Percentiles rank a stretch among this genome's conserved stretches.
Conservation (phyloP, 371 early-diverging fungal genomes). For the Saksenaea oblongispora region DNA sequence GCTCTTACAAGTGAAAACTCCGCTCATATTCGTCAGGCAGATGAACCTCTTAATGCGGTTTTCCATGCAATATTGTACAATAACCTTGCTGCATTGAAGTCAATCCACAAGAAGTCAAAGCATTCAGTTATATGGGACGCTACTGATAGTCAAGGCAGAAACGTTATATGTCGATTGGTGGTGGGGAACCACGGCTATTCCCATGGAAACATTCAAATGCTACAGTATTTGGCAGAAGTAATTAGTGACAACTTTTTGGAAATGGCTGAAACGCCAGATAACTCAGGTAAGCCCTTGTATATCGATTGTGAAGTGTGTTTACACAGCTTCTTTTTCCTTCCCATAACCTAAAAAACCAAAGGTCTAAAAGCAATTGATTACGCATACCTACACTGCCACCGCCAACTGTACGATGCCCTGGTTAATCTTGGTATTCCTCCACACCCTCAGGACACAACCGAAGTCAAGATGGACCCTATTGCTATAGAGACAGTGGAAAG, state of each 20-base stretch:
- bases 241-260: neutral
- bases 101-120: constrained; percentile 12
- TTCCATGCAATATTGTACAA: constrained; percentile 46
- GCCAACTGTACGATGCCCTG: constrained; percentile 17
- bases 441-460: neutral
- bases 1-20: neutral
- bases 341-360: too few species aligned
- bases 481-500: constrained; percentile 31
- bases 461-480: constrained; percentile 23
- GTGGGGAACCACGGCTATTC: constrained; percentile 28
- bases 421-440: constrained; percentile 14
- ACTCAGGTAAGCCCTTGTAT: constrained; percentile 27
- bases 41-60: constrained; percentile 33
- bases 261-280: constrained; percentile 14
- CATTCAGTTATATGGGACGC: constrained; percentile 31
- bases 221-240: constrained; percentile 17
- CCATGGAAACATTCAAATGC: constrained; percentile 37
- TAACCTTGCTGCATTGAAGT: constrained; percentile 18
- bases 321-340: too few species aligned
- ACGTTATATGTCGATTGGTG: constrained; percentile 36
- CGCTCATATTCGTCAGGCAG: neutral
- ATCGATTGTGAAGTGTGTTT: too few species aligned
- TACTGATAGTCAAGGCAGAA: constrained; percentile 37
- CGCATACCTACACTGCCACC: constrained; percentile 20
- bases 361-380: constrained; percentile 23